Percentiles rank a stretch among this genome's conserved stretches.
Evolutionary conservation across 2,329 filamentous ascomycete genomes (phyloP).

Genomic region (Ophiocordyceps camponoti-saundersi): DNA sequence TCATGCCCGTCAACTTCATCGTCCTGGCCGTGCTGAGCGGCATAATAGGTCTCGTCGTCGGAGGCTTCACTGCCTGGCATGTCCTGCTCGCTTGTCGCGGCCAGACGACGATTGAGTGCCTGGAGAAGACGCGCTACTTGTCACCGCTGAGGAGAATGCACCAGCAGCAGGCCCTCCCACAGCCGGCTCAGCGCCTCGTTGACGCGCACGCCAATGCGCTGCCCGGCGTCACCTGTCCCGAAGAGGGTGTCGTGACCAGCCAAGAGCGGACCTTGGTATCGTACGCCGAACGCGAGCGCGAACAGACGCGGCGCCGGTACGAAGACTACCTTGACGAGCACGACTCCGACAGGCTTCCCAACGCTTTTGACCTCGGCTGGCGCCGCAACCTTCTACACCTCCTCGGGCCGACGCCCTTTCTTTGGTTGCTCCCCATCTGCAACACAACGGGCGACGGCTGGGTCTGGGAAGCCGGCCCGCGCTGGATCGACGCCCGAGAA

Average conservation of each 20-base stretch:
- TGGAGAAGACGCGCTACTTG: conserved; percentile 91
- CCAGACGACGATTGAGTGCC: conserved; percentile 87
- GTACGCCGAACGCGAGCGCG: conserved; percentile 37
- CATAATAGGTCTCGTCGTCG: conserved; percentile 79
- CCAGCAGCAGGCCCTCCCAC: conserved; percentile 33
- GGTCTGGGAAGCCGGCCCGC: conserved; percentile 74
- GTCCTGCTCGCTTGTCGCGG: conserved; percentile 61
- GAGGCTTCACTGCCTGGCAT: conserved; percentile 86
- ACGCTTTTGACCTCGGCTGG: conserved; percentile 85
- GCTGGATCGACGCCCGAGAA: conserved; percentile 59
- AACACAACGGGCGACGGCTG: conserved; percentile 88
- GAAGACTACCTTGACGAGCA: conserved; percentile 75
- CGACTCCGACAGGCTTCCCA: conserved; percentile 74
- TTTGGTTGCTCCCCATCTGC: conserved; percentile 69
- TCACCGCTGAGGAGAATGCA: conserved; percentile 61
- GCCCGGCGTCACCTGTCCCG: conserved; percentile 62
- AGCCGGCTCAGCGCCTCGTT: conserved; percentile 53
- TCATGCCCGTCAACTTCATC: conserved; percentile 83
- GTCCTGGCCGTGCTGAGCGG: conserved; percentile 73
- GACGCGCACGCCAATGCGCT: conserved; percentile 71
- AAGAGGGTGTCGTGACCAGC: conserved; percentile 44
- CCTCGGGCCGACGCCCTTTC: conserved; percentile 53
- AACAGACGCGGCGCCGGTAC: conserved; percentile 36
- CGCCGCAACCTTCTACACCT: conserved; percentile 64
- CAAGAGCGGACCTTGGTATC: conserved; percentile 8